Conservation (phyloP, 345 rosid species). For the Streptanthus diversifolius region DNA sequence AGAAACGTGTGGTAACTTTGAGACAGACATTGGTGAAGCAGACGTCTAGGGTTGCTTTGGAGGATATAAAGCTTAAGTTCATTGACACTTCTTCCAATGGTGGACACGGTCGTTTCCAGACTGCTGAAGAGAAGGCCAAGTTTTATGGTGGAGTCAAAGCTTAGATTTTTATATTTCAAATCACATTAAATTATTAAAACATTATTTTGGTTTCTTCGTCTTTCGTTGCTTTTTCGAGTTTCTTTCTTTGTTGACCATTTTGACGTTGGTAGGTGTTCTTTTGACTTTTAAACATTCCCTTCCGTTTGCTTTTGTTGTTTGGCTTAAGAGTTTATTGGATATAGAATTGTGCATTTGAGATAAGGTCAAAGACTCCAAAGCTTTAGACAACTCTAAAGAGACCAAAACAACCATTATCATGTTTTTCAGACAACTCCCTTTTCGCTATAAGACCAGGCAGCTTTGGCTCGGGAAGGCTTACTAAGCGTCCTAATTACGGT, state of each 20-base stretch:
- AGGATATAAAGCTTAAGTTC: constrained; percentile 75
- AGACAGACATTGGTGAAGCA: constrained; percentile 69
- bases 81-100: constrained; percentile 62
- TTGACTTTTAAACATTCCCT: background rate
- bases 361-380: too few species aligned
- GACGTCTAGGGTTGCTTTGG: constrained; percentile 71
- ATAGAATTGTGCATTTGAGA: too few species aligned
- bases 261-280: background rate
- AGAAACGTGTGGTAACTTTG: constrained; percentile 88
- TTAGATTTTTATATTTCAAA: constrained; percentile 3
- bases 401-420: too few species aligned
- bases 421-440: too few species aligned
- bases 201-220: background rate
- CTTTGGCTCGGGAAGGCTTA: too few species aligned
- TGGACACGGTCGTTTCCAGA: constrained; percentile 86
- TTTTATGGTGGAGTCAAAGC: constrained; percentile 63
- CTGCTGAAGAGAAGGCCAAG: constrained; percentile 70
- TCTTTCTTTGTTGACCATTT: background rate
- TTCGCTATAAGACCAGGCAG: too few species aligned
- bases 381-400: too few species aligned
- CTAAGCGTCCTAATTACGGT: too few species aligned
- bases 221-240: background rate
- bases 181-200: background rate
- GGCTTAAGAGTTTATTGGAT: too few species aligned
- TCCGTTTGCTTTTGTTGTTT: background rate